A percentile compares a stretch with the other conserved stretches of the same genome.
Evolutionary conservation across 306 rosid genomes (phyloP).

Genomic region (Echinosophora koreensis): DNA sequence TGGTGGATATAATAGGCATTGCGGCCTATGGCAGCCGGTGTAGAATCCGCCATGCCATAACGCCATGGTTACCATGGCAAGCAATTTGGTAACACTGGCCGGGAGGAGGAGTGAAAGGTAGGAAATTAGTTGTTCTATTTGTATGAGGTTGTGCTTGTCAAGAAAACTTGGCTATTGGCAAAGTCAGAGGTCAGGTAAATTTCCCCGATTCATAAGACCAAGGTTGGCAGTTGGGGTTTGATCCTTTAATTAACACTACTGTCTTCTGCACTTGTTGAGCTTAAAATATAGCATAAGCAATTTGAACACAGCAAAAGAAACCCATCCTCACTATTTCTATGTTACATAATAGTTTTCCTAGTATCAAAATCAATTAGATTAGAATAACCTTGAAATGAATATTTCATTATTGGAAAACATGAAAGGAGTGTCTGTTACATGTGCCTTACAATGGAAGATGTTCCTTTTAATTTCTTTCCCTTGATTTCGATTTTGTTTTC

Average conservation of each 20-base stretch:
- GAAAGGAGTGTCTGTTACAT: slow-evolving; percentile 2
- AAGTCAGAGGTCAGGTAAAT: neutral
- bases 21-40: no score
- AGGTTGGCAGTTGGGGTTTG: neutral
- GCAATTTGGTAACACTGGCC: no score
- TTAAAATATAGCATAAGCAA: neutral
- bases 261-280: neutral
- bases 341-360: neutral
- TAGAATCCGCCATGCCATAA: no score
- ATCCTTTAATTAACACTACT: neutral
- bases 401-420: neutral
- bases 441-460: slow-evolving; percentile 5
- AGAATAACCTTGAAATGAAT: neutral
- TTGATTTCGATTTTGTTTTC: neutral
- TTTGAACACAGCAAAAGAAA: neutral
- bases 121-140: no score
- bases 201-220: neutral
- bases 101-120: no score
- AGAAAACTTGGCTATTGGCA: neutral
- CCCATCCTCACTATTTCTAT: neutral
- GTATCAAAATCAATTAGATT: neutral
- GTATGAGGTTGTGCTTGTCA: no score
- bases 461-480: neutral
- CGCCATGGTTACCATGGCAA: no score
- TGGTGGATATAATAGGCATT: no score